Evolutionary conservation across 2,329 filamentous ascomycete genomes (phyloP), one percentile per base, ranked within the genome.

Genomic region (Fusarium verticillioides): DNA sequence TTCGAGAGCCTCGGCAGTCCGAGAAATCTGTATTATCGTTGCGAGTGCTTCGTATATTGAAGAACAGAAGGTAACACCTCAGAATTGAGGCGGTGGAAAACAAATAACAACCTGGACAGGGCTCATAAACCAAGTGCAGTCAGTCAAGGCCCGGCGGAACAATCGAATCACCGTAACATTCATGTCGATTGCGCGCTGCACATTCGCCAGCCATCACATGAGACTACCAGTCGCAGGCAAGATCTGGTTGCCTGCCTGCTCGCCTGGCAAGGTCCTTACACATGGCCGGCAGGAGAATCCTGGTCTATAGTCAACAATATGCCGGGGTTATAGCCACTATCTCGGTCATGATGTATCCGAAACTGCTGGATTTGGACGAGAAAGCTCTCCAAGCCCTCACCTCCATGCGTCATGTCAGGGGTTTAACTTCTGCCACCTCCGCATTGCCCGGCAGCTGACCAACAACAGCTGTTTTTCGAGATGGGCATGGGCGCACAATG

Each of bases 271-370:
- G 54, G 49, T 40, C 50, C 53, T 60, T 28, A 47, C 32, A 52
- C 60, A 50, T 44, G 60, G 23, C 43, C 56, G n/a, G 61, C 59
- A 44, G 43, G 57, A 56, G 53, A 46, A 65, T 60, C 60, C 56
- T 53, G 54, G 62, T 36, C 43, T 59, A 54, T 46, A 63, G 26
- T 60, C 66, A 63, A 50, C 67, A 67, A 67, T 65, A 53, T 69
- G 64, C 60, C 64, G 66, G 36, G 53, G 60, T 61, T 50, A n/a
- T 61, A 50, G 56, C 46, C 59, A 60, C 32, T 46, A 58, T 56
- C 60, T 52, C 66, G 63, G 50, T 34, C 68, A 60, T 64, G 66
- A 75, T 50, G 69, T 69, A 61, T 53, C 66, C 56, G 52, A 42
- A 61, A 63, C 47, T 68, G 63, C 61, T 66, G 53, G 60, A 70